Evolutionary conservation across 148 eudicot genomes (phyloP).

Genomic region (Dysphania ambrosioides): DNA sequence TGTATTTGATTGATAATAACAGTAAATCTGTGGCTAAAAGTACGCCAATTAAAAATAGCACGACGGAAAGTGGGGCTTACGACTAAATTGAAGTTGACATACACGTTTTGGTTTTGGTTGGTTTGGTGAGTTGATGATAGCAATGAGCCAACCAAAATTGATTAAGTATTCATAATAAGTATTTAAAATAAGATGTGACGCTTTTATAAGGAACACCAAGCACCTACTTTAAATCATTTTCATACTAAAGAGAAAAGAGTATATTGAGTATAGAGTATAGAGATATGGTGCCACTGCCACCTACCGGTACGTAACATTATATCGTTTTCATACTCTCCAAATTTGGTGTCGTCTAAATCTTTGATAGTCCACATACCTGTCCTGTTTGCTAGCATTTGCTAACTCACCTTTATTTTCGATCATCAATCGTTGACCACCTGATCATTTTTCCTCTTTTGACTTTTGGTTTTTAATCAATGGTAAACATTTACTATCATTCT

Average conservation of each 20-base stretch:
- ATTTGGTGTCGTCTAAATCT: too few species aligned
- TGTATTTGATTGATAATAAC: not conserved
- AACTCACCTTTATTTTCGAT: too few species aligned
- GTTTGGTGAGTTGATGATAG: slow-evolving; percentile 15
- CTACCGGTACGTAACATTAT: too few species aligned
- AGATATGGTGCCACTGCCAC: too few species aligned
- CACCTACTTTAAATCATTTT: not conserved
- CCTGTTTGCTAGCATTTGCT: too few species aligned
- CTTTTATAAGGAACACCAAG: not conserved
- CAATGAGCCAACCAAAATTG: slow-evolving; percentile 8
- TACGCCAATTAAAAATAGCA: not conserved
- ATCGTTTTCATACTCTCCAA: too few species aligned
- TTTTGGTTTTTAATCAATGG: too few species aligned
- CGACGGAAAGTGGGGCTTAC: not conserved
- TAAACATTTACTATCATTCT: too few species aligned
- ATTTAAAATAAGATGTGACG: not conserved
- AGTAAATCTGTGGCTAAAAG: not conserved
- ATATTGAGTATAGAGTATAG: too few species aligned
- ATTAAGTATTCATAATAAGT: not conserved
- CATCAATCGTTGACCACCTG: too few species aligned
- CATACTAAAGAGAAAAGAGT: not conserved
- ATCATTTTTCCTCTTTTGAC: too few species aligned
- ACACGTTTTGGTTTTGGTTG: slow-evolving; percentile 1
- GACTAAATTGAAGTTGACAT: not conserved
- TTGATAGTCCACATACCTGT: too few species aligned